Percentiles rank a stretch among this genome's conserved stretches.
Evolutionary conservation across 164 flowering plant genomes (phyloP).

Genomic region (grape (Vitis vinifera)): ASM3070453v1 NC_081823.1:7994501-7995000

Average conservation of each 20-base stretch:
- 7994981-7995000: background rate
- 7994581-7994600: slow-evolving; percentile 25
- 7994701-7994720: slow-evolving; percentile 83
- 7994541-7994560: slow-evolving; percentile 14
- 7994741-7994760: background rate
- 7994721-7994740: background rate
- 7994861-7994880: slow-evolving; percentile 69
- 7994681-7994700: slow-evolving; percentile 76
- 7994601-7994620: slow-evolving; percentile 64
- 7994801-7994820: slow-evolving; percentile 77
- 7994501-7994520: slow-evolving; percentile 26
- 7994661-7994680: slow-evolving; percentile 65
- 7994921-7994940: background rate
- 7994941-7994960: background rate
- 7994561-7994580: slow-evolving; percentile 4
- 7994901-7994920: background rate
- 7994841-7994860: slow-evolving; percentile 59
- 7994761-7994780: background rate
- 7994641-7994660: slow-evolving; percentile 82
- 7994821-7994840: slow-evolving; percentile 76
- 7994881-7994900: background rate
- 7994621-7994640: slow-evolving; percentile 83
- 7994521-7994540: slow-evolving; percentile 1
- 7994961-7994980: background rate
- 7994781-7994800: slow-evolving; percentile 50